Base-by-base conservation (phyloP, 345 rosid genomes). In the Salix purpurea region DNA sequence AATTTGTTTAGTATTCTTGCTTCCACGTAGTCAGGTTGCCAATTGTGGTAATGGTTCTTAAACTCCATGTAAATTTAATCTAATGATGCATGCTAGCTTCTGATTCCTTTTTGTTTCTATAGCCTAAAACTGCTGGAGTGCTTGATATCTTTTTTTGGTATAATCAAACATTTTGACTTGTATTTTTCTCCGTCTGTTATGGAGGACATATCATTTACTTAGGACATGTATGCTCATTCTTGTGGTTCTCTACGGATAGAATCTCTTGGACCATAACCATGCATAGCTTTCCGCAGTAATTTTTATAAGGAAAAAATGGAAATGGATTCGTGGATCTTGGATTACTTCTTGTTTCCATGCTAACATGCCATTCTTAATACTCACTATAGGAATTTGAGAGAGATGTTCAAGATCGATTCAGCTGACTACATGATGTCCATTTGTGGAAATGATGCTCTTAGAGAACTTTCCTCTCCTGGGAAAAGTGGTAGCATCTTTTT, bases 361-460 rank as follows among this genome's bases (percentile, higher is more conserved):
- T 76, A 10, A 62, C 34, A 77, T 67, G 39, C 48, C 26, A 21
- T 79, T 77, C 64, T 54, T 74, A 68, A 67, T 79, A 16, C 56
- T 82, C 50, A n/a, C 70, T 84, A 65, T 75, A 96, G 98, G 92
- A 91, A 96, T 85, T 78, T 96, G 77, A 88, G 99, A 86, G 97
- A 96, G 86, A 90, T 96, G 98, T 96, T 96, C 91, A 96, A 96
- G 87, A 93, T 96, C 71, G 97, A 96, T 79, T 96, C 99, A 50
- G 99, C 97, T 75, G 99, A 96, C 84, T 93, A 93, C 82, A 96
- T 96, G 99, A 93, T 96, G 89, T 96, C 98, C 60, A 96, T 96
- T 78, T 96, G 99, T 75, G 99, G 98, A 72, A 96, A 93, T 75
- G 99, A 93, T 89, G 93, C 96, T 76, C 94, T 96, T 62, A 85